phyloP scores from a whole-genome alignment of 306 rosid species.

The Lathyrus aphaca region DNA sequence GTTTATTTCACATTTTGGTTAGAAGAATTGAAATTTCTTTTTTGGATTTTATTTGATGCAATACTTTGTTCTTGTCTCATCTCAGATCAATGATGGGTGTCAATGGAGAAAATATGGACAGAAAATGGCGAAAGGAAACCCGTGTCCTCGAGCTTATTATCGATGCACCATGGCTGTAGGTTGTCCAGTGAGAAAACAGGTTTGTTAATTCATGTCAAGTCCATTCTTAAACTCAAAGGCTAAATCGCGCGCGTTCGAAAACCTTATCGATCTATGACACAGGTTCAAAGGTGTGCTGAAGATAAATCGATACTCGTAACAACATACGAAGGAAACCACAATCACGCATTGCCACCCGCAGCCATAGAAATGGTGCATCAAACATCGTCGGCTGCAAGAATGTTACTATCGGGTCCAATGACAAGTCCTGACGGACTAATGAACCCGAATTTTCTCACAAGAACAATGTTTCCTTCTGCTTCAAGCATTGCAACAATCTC shows the following conservation, averaged over 20 bases:
- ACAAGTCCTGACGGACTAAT: conserved; percentile 72
- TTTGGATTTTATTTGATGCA: neutral
- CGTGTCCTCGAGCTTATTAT: conserved; percentile 96
- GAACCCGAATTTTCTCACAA: conserved; percentile 69
- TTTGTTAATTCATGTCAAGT: conserved; percentile 24
- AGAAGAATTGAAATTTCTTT: neutral
- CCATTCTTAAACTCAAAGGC: neutral
- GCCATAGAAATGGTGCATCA: conserved; percentile 89
- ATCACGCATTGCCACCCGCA: conserved; percentile 86
- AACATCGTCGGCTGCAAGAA: conserved; percentile 75
- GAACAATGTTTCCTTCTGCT: conserved; percentile 73
- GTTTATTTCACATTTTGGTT: conserved; percentile 4
- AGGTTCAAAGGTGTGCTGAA: conserved; percentile 74
- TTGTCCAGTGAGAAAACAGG: conserved; percentile 95
- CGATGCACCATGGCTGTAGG: conserved; percentile 96
- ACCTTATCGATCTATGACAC: neutral
- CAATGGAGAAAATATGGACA: conserved; percentile 99
- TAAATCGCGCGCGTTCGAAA: neutral
- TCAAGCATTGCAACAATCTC: conserved; percentile 94
- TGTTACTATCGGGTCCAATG: conserved; percentile 86
- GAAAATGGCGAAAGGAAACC: conserved; percentile 96
- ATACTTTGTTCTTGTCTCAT: conserved; percentile 25
- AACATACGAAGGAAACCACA: conserved; percentile 92
- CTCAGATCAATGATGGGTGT: conserved; percentile 88
- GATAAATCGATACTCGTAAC: conserved; percentile 74